Percentiles rank a stretch among this genome's conserved stretches.
These are phyloP conservation scores for Ophiostoma novo-ulmi DNA, from an alignment of 2,329 filamentous ascomycete genomes.

Conservation along the genomic window DNA sequence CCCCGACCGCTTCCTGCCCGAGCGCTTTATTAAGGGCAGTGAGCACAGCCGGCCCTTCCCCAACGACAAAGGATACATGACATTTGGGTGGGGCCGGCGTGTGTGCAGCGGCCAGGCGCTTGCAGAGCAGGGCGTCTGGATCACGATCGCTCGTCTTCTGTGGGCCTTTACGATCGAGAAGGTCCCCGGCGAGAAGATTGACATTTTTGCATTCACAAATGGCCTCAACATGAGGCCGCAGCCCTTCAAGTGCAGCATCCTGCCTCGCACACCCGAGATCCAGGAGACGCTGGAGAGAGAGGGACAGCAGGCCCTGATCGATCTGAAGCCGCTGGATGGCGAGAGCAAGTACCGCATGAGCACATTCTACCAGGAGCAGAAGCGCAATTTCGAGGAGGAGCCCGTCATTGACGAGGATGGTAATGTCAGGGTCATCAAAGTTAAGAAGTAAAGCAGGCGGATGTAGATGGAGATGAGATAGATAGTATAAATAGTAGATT, in stretches of 20 bases:
- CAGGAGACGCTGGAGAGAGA: slow-evolving; percentile 48
- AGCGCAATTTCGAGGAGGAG: slow-evolving; percentile 29
- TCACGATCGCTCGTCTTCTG: slow-evolving; percentile 51
- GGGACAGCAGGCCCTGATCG: slow-evolving; percentile 46
- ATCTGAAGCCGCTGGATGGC: slow-evolving; percentile 49
- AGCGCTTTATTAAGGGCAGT: slow-evolving; percentile 39
- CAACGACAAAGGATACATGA: slow-evolving; percentile 48
- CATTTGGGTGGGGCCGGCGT: slow-evolving; percentile 52
- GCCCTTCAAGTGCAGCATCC: slow-evolving; percentile 51
- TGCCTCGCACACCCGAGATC: slow-evolving; percentile 46
- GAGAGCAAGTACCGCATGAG: slow-evolving; percentile 55
- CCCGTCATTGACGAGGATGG: slow-evolving; percentile 32
- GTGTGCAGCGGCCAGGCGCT: slow-evolving; percentile 51
- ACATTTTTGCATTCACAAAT: slow-evolving; percentile 51
- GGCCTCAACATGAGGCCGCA: slow-evolving; percentile 55
- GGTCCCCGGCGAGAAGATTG: slow-evolving; percentile 40
- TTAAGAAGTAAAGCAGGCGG: slow-evolving; percentile 22
- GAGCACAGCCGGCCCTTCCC: slow-evolving; percentile 43
- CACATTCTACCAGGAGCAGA: slow-evolving; percentile 43
- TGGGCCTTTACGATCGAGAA: slow-evolving; percentile 53
- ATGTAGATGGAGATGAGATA: neutral
- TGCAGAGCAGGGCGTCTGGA: slow-evolving; percentile 56
- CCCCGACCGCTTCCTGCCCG: slow-evolving; percentile 42
- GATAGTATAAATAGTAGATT: neutral
- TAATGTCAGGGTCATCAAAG: slow-evolving; percentile 30